Conservation (phyloP, 2,329 filamentous ascomycete genomes). For the Arthrocladium fulminans region DNA sequence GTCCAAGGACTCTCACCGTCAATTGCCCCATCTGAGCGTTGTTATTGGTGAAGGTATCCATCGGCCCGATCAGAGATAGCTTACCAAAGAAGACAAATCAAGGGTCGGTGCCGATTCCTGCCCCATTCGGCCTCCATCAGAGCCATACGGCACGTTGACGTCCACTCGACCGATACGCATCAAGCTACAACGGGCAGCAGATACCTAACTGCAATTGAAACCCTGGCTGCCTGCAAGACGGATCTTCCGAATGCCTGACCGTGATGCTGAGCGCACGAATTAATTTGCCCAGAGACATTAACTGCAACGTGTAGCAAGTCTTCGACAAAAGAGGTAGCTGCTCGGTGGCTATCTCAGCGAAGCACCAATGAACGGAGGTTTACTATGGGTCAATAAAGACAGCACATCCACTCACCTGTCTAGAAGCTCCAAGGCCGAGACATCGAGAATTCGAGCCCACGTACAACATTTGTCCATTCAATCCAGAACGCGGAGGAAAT, state of each 20-base stretch:
- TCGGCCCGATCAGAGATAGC: too few species aligned
- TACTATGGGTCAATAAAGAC: constrained; percentile 21
- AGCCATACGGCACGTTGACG: too few species aligned
- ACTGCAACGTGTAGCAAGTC: background rate
- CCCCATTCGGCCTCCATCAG: too few species aligned
- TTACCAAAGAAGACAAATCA: too few species aligned
- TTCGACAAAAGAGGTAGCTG: constrained; percentile 6
- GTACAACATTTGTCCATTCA: constrained; percentile 15
- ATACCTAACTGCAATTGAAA: background rate
- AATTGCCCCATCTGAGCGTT: too few species aligned
- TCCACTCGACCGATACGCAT: too few species aligned
- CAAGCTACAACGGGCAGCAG: background rate
- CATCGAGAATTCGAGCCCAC: constrained; percentile 19
- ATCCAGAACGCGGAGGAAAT: constrained; percentile 13
- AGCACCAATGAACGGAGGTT: constrained; percentile 5
- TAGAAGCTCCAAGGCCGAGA: constrained; percentile 19
- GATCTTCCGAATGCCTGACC: background rate
- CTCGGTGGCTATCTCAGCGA: background rate
- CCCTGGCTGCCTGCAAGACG: background rate
- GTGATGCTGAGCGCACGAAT: background rate
- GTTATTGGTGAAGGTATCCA: too few species aligned
- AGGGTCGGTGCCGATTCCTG: too few species aligned
- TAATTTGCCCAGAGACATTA: background rate
- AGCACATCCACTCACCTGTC: constrained; percentile 15
- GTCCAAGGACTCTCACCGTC: too few species aligned